Percentiles rank a stretch among this genome's conserved stretches.
These are phyloP conservation scores for Quercus tomentella DNA, from an alignment of 331 rosid genomes.

Conservation along the genomic window DNA sequence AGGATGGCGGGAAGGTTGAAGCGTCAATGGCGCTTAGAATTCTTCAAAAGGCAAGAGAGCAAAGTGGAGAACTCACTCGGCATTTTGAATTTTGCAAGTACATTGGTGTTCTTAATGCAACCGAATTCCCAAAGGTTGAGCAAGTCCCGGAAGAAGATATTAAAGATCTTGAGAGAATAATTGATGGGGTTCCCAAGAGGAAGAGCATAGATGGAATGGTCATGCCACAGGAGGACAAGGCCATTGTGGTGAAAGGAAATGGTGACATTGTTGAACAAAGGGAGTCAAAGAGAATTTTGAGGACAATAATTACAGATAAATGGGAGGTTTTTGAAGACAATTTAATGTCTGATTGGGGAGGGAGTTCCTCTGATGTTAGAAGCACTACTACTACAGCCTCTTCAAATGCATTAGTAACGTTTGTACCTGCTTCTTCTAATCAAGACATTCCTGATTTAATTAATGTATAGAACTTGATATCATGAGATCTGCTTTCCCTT, in stretches of 20 bases:
- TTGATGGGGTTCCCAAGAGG: conserved; percentile 26
- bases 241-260: conserved; percentile 11
- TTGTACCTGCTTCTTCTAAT: conserved; percentile 15
- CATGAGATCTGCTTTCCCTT: conserved; percentile 1
- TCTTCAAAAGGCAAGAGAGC: conserved; percentile 44
- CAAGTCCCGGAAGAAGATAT: conserved; percentile 49
- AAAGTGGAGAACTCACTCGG: conserved; percentile 37
- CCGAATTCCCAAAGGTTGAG: conserved; percentile 54
- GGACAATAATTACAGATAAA: conserved; percentile 66
- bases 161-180: conserved; percentile 48
- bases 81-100: conserved; percentile 55
- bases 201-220: not conserved
- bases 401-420: conserved; percentile 24
- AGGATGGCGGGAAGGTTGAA: conserved; percentile 39
- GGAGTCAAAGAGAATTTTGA: conserved; percentile 20
- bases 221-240: not conserved
- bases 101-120: conserved; percentile 56
- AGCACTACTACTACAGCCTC: conserved; percentile 5
- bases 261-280: not conserved
- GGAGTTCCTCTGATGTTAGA: not conserved
- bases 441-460: conserved; percentile 71
- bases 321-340: conserved; percentile 82
- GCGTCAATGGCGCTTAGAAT: conserved; percentile 45
- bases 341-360: not conserved
- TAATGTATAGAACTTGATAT: conserved; percentile 42